Base-by-base conservation (phyloP, 78 protist genomes). In the Anaeramoeba flamelloides region DNA sequence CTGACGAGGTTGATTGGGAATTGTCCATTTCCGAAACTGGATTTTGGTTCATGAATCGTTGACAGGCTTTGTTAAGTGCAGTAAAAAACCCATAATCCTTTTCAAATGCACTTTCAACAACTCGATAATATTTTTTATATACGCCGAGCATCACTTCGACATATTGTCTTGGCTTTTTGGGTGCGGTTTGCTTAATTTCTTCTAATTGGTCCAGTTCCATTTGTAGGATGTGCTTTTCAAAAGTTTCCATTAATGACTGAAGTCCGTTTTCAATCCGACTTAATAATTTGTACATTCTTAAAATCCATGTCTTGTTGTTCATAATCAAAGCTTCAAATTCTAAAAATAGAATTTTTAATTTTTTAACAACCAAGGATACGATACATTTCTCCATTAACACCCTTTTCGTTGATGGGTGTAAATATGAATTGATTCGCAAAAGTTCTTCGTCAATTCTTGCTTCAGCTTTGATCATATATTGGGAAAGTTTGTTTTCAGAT, bases 391-490 rank as follows among this genome's bases (percentile, higher is more conserved):
- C 38, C 2, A 41, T 36, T 1, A 78, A 65, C 84, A n/a, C 81
- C 40, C 32, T 86, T 81, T 40, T 82, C 77, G 80, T 36, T 65
- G 33, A 37, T 36, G 41, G 78, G 82, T 87, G 87, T 1, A 89
- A 76, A 81, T 86, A 89, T 76, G 77, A 81, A 37, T 82, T 82
- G 39, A 87, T 84, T 76, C 92, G 75, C 26, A 76, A 69, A 38
- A 65, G 81, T 39, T 89, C 92, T 77, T 88, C 89, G 26, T 39
- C 88, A 31, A 89, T 64, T n/a, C 92, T 77, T 53, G 40, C 41
- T 81, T 87, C 90, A 33, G 86, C 87, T 75, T 88, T 88, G 65
- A 84, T 88, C 91, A 88, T 88, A 76, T 88, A 88, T 31, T 88
- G 90, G 75, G 87, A 79, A 22, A 86, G 82, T 34, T 81, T 79